Conservation (phyloP, 2,329 filamentous ascomycete genomes). For the Exophiala lecanii-corni region DNA sequence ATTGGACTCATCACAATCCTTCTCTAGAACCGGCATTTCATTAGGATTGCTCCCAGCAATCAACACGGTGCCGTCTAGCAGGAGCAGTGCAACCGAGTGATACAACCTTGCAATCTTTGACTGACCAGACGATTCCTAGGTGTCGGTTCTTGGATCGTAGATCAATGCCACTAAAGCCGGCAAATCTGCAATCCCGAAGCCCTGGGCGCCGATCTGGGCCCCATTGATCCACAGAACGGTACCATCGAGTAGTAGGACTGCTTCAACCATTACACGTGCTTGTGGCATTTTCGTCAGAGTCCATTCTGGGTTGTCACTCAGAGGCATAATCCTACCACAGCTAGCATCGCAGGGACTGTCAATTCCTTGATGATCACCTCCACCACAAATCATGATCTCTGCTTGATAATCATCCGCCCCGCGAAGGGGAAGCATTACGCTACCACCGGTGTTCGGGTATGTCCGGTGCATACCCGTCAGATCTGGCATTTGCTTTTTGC, state of each 20-base stretch:
- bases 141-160: slow-evolving; percentile 52
- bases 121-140: slow-evolving; percentile 43
- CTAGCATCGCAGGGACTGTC: slow-evolving; percentile 55
- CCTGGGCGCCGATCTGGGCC: slow-evolving; percentile 54
- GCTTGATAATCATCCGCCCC: slow-evolving; percentile 50
- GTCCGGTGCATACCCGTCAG: slow-evolving; percentile 54
- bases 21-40: slow-evolving; percentile 50
- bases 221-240: slow-evolving; percentile 58
- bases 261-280: slow-evolving; percentile 57
- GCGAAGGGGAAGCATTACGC: slow-evolving; percentile 51
- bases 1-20: slow-evolving; percentile 37
- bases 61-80: slow-evolving; percentile 57
- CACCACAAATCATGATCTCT: slow-evolving; percentile 56
- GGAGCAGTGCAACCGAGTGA: slow-evolving; percentile 56
- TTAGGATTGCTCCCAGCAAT: slow-evolving; percentile 59
- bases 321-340: slow-evolving; percentile 53
- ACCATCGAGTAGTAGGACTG: slow-evolving; percentile 56
- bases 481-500: slow-evolving; percentile 47
- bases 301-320: slow-evolving; percentile 48
- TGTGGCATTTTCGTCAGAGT: slow-evolving; percentile 55
- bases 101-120: slow-evolving; percentile 50
- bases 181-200: slow-evolving; percentile 53
- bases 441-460: slow-evolving; percentile 58
- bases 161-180: slow-evolving; percentile 55
- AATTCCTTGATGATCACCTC: slow-evolving; percentile 57